These are phyloP conservation scores for Craspedostauros australis DNA, from an alignment of 108 stramenopile genomes.

Conservation along the genomic window DNA sequence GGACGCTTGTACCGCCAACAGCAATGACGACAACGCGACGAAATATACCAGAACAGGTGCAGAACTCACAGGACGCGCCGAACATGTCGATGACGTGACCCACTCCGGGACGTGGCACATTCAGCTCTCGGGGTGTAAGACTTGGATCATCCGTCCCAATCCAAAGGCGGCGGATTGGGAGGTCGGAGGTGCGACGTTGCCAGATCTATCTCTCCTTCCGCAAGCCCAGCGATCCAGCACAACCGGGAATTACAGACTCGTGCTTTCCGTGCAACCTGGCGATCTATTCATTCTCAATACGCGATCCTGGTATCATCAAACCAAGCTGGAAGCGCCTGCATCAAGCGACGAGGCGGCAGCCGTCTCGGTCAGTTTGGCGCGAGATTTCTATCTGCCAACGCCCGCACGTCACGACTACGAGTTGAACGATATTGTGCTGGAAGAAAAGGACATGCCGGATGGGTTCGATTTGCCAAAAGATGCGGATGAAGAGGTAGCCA, in stretches of 20 bases:
- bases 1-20: neutral
- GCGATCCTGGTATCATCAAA: conserved; percentile 17
- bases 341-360: neutral
- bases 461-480: conserved; percentile 1
- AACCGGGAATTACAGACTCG: neutral
- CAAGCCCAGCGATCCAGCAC: neutral
- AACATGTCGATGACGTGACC: conserved; percentile 21
- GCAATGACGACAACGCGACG: neutral
- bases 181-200: neutral
- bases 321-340: conserved; percentile 6
- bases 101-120: conserved; percentile 16
- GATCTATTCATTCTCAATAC: conserved; percentile 17
- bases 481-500: neutral
- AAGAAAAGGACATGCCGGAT: conserved; percentile 7
- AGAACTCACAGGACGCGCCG: conserved; percentile 10
- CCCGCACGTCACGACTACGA: neutral
- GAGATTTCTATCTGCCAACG: conserved; percentile 15
- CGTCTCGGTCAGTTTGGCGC: conserved; percentile 12
- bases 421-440: conserved; percentile 1
- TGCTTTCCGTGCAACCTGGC: conserved; percentile 15
- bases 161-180: neutral
- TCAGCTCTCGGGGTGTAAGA: conserved; percentile 15
- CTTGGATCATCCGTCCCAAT: conserved; percentile 18
- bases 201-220: neutral
- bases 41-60: neutral